Evolutionary conservation across 2,329 filamentous ascomycete genomes (phyloP).

Genomic region (Triangularia verruculosa): DNA sequence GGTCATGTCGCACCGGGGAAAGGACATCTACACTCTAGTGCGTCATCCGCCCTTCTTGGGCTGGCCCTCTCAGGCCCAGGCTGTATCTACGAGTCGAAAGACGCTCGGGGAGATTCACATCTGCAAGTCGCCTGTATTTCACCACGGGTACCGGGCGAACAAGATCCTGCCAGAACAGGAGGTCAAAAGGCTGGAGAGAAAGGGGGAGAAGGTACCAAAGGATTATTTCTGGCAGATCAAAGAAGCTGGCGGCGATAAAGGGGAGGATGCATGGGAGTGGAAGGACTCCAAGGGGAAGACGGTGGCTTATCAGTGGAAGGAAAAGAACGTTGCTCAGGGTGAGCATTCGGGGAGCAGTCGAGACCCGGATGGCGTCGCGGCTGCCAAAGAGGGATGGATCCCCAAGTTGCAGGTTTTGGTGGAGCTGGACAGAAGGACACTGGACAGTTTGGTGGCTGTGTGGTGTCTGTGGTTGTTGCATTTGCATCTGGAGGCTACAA

Average conservation of each 20-base stretch:
- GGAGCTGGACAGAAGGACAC: not conserved
- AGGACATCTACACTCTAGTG: slow-evolving; percentile 14
- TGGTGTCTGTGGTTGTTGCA: slow-evolving; percentile 12
- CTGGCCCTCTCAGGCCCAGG: not conserved
- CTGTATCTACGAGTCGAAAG: slow-evolving; percentile 1
- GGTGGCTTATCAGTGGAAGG: slow-evolving; percentile 6
- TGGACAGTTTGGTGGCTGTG: slow-evolving; percentile 9
- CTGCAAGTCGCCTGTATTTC: slow-evolving; percentile 10
- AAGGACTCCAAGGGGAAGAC: not conserved
- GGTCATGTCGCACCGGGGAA: slow-evolving; percentile 1
- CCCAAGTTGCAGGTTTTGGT: slow-evolving; percentile 3
- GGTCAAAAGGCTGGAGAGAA: not conserved
- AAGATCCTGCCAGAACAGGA: not conserved
- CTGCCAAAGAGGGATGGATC: not conserved
- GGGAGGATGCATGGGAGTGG: slow-evolving; percentile 7
- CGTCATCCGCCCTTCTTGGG: not conserved
- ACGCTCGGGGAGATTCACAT: slow-evolving; percentile 15
- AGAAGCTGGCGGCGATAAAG: not conserved
- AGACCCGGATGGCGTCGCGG: not conserved
- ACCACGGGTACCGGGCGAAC: slow-evolving; percentile 13
- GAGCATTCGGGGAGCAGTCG: not conserved
- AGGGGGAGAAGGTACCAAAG: not conserved
- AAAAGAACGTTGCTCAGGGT: not conserved
- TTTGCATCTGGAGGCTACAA: not conserved
- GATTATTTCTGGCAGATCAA: slow-evolving; percentile 4